Conservation (phyloP, 371 early-diverging fungal genomes). For the Apophysomyces variabilis region DNA sequence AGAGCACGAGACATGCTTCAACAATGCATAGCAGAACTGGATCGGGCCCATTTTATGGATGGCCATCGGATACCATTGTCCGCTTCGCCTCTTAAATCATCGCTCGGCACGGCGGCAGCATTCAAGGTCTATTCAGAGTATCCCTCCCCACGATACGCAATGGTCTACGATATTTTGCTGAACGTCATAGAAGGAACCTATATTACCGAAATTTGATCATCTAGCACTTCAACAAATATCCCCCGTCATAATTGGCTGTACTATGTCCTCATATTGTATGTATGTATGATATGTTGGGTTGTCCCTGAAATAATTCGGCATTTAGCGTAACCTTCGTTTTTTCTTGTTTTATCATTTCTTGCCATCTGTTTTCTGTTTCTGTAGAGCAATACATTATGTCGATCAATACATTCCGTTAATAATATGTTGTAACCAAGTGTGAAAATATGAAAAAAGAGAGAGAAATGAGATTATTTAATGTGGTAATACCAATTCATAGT, state of each 20-base stretch:
- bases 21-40: background rate
- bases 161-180: background rate
- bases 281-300: background rate
- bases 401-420: too few species aligned
- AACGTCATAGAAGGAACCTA: background rate
- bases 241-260: background rate
- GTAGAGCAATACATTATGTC: too few species aligned
- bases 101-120: background rate
- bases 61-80: background rate
- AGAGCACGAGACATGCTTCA: background rate
- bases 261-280: background rate
- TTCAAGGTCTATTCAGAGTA: background rate
- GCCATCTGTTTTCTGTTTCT: too few species aligned
- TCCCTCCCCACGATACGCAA: background rate
- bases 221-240: background rate
- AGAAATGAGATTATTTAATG: too few species aligned
- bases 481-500: too few species aligned
- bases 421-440: too few species aligned
- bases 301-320: too few species aligned
- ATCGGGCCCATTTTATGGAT: slow-evolving; percentile 1
- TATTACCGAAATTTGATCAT: background rate
- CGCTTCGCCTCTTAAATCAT: background rate
- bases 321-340: too few species aligned
- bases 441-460: too few species aligned
- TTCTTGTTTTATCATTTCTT: too few species aligned